These are phyloP conservation scores for Groenewaldozyma sp. DNA, from an alignment of 1,139 yeast species.

Conservation along the genomic window DNA sequence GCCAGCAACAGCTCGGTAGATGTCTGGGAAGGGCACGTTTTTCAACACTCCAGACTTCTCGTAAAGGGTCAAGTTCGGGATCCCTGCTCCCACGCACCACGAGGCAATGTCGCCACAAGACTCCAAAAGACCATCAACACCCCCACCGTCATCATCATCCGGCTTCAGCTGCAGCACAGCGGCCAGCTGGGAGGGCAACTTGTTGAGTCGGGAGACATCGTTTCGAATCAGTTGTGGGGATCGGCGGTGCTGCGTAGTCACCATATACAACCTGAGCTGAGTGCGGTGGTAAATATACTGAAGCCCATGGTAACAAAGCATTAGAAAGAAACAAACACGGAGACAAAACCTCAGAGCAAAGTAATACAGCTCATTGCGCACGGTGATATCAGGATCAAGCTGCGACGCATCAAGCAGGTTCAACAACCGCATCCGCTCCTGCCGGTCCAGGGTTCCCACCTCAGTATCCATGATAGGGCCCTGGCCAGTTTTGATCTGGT, in stretches of 20 bases:
- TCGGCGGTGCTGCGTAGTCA: conserved; percentile 70
- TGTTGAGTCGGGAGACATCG: conserved; percentile 62
- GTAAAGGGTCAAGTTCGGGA: conserved; percentile 61
- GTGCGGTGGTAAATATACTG: conserved; percentile 39
- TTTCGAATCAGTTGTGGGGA: conserved; percentile 82
- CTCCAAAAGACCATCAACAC: conserved; percentile 69
- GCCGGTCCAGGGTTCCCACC: neutral
- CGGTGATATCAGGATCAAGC: conserved; percentile 1
- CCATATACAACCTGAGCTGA: conserved; percentile 47
- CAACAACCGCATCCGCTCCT: neutral
- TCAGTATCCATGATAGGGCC: neutral
- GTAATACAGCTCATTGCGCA: conserved; percentile 4
- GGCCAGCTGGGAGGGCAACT: conserved; percentile 71
- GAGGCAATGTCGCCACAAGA: conserved; percentile 71
- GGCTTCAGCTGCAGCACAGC: conserved; percentile 62
- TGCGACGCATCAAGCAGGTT: neutral
- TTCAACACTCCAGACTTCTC: conserved; percentile 69
- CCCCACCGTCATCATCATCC: conserved; percentile 87
- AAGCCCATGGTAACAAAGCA: conserved; percentile 2
- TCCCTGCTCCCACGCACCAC: conserved; percentile 85
- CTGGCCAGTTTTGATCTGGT: neutral
- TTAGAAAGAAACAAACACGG: neutral
- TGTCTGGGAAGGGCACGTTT: conserved; percentile 36
- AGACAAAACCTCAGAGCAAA: conserved; percentile 4
- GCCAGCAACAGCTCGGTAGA: conserved; percentile 50